Evolutionary conservation across 106 monocot genomes (phyloP), one percentile per base, ranked within the genome.

Genomic region (Dactylorhiza incarnata): DNA sequence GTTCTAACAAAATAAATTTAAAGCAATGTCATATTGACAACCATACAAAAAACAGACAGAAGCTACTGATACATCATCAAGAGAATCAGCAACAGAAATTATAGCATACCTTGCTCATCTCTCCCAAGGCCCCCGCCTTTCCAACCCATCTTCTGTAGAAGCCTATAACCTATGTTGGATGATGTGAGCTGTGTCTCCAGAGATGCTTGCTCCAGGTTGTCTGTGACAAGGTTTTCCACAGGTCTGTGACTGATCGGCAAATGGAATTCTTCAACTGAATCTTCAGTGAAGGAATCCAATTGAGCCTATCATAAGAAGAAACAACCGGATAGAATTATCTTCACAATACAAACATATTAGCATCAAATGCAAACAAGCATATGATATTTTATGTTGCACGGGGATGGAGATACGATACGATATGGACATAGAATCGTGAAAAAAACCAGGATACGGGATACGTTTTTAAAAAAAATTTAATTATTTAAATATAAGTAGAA

Each of bases 61-160:
- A 45, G 45, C 12, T 69, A 45, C 61, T 23, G 61, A 62, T 22
- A 25, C 23, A 62, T 5, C 6, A 61, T 5, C 4, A 61, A 19
- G 6, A n/a, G 4, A 58, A 58, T 59, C 17, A 59, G 22, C 4
- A 62, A 62, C 22, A 47, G 58, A 16, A 50, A 66, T 16, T 72
- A 37, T 37, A 81, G 24, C 48, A 9, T 79, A 99, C 99, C 99
- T 94, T 99, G 99, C 67, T 99, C 94, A 50, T 99, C 85, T 83
- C 92, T 99, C 73, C 99, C 99, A 66, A 99, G 99, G 17, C 99
- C 99, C 81, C 88, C 91, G 49, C 99, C 99, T 83, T 94, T 99
- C 99, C 99, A 99, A 43, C 99, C 99, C 99, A 99, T 99, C 77
- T 94, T 99, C 74, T 99, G 99, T 52, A 99, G 78, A 79, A 99